Conservation (phyloP, 805 yeast genomes). For the Wickerhamiella nectarea region DNA sequence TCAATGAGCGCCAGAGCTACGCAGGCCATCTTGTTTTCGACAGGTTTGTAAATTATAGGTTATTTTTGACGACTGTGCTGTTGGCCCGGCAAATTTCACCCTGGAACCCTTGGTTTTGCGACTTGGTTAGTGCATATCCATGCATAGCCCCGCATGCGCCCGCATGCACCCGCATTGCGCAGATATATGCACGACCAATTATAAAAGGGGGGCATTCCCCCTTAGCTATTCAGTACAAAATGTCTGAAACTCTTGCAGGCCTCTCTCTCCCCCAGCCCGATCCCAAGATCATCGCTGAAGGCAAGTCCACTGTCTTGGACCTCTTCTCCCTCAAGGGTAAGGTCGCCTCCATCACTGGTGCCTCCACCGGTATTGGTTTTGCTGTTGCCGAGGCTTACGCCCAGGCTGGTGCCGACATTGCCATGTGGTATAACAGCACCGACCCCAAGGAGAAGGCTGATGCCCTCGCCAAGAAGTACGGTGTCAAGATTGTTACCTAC, state of each 20-base stretch:
- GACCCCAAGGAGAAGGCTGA: constrained; percentile 57
- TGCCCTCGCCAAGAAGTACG: constrained; percentile 40
- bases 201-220: not conserved
- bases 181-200: not conserved
- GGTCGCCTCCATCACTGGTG: constrained; percentile 75
- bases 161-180: not conserved
- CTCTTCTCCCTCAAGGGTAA: constrained; percentile 38
- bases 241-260: constrained; percentile 9
- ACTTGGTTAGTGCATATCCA: not conserved
- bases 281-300: constrained; percentile 14
- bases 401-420: constrained; percentile 79
- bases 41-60: too few species aligned
- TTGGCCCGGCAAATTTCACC: too few species aligned
- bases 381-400: constrained; percentile 74
- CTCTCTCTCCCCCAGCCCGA: constrained; percentile 15
- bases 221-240: not conserved
- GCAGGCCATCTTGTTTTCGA: too few species aligned
- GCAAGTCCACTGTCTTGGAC: constrained; percentile 16
- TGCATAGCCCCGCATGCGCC: not conserved
- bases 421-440: constrained; percentile 49
- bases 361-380: constrained; percentile 69
- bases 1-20: too few species aligned
- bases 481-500: constrained; percentile 50
- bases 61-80: too few species aligned
- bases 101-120: not conserved